Base-by-base conservation (phyloP, 2,329 filamentous ascomycete species). In the Colletotrichum acutatum region DNA sequence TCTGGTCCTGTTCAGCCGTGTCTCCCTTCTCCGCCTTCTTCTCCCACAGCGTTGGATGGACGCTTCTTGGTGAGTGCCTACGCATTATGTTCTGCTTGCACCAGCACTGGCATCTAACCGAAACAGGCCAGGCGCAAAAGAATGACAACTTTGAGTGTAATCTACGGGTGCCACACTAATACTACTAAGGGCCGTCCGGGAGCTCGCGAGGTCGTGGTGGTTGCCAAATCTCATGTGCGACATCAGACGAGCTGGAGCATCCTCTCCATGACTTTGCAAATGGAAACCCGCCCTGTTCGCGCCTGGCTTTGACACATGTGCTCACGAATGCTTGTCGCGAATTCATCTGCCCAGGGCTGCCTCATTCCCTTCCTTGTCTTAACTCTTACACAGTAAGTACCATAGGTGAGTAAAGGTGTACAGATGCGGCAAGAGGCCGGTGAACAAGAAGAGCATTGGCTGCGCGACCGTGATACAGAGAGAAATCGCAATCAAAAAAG, bases 171-270 rank as follows among this genome's bases (percentile, higher is more conserved):
- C 37, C 37, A 42, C 37, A 7, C 37, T 42, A 42, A 42, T 42
- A 49, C 42, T 49, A n/a, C 42, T 32, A 46, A 46, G 58, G 58
- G 57, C n/a, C 57, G 32, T 26, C 19, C 22, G 30, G 37, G 24
- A 49, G 37, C 26, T 22, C 6, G 60, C n/a, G 61, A 64, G 61
- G 60, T 32, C 19, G 53, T 49, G 42, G 42, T 49, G 42, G 42
- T 49, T n/a, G 42, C 42, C 42, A 22, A n/a, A 37, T 63, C 59
- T 49, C 24, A 32, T 26, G 32, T 37, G 49, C 24, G 46, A 64
- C 60, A 64, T 64, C 59, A 32, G 59, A 68, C 59, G 66, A 68
- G 37, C 37, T 42, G 37, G 14, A 42, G 59, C 66, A 64, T 63
- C 52, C 12, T 57, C 30, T 54, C 49, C 34, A 26, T n/a, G 22